Evolutionary conservation across 768 basidiomycete species (phyloP).

Genomic region (Leccinum boreale): DNA sequence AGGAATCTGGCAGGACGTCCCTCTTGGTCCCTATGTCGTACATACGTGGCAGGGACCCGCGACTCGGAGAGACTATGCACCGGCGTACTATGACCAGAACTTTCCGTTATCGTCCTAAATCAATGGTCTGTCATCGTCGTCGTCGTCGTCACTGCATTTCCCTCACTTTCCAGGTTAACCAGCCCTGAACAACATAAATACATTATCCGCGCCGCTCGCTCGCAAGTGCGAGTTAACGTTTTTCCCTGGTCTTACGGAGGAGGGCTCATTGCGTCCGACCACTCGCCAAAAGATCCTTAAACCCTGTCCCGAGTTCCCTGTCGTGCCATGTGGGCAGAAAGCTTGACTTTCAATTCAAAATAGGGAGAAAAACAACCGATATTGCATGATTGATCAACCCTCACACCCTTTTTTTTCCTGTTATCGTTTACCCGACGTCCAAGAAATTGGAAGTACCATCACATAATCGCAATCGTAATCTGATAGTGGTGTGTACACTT

Average conservation of each 20-base stretch:
- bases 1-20: not conserved
- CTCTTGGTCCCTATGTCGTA: not conserved
- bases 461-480: not conserved
- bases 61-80: not conserved
- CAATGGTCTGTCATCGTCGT: not conserved
- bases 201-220: not conserved
- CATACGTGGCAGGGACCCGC: not conserved
- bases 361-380: not conserved
- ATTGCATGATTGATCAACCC: not conserved
- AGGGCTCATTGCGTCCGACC: not conserved
- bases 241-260: not conserved
- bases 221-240: not conserved
- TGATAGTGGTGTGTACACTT: conserved; percentile 3
- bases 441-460: not conserved
- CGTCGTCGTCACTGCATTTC: not conserved
- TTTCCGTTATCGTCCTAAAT: not conserved
- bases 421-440: not conserved
- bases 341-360: not conserved
- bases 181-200: not conserved
- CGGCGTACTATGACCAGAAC: not conserved
- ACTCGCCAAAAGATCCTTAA: not conserved
- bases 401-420: not conserved
- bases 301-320: not conserved
- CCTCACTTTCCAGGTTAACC: not conserved
- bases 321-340: not conserved